Conservation (phyloP, 2,329 filamentous ascomycete species). For the Berkeleyomyces basicola region DNA sequence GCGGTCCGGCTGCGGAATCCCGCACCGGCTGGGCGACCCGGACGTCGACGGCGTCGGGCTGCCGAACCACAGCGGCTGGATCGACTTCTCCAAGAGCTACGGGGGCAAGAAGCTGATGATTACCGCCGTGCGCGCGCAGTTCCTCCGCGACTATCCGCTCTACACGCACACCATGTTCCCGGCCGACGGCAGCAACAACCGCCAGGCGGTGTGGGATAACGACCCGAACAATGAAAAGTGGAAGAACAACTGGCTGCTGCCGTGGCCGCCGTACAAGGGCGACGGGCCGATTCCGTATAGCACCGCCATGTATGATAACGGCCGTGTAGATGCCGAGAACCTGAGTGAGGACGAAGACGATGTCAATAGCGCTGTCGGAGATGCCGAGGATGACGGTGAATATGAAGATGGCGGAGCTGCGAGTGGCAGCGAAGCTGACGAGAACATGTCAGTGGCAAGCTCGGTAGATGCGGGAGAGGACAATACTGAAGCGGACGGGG, state of each 20-base stretch:
- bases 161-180: conserved; percentile 13
- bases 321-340: not conserved
- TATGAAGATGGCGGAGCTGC: not conserved
- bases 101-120: conserved; percentile 7
- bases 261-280: conserved; percentile 13
- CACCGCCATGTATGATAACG: not conserved
- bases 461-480: not conserved
- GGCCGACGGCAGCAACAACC: conserved; percentile 6
- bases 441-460: not conserved
- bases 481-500: not conserved
- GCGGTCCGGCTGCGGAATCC: conserved; percentile 10
- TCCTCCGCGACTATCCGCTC: conserved; percentile 8
- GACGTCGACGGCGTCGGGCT: conserved; percentile 7
- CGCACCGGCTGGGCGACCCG: conserved; percentile 6
- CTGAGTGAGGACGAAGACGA: not conserved
- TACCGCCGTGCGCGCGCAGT: not conserved
- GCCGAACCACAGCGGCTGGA: conserved; percentile 13
- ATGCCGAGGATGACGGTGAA: not conserved
- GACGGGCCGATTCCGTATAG: conserved; percentile 2
- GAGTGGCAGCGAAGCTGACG: not conserved
- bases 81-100: conserved; percentile 9
- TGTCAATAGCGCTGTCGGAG: not conserved
- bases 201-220: conserved; percentile 10
- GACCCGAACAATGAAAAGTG: conserved; percentile 10
- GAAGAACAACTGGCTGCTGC: conserved; percentile 8